Base-by-base conservation (phyloP, 352 stramenopile species). In the Halophytophthora polymorphica region DNA sequence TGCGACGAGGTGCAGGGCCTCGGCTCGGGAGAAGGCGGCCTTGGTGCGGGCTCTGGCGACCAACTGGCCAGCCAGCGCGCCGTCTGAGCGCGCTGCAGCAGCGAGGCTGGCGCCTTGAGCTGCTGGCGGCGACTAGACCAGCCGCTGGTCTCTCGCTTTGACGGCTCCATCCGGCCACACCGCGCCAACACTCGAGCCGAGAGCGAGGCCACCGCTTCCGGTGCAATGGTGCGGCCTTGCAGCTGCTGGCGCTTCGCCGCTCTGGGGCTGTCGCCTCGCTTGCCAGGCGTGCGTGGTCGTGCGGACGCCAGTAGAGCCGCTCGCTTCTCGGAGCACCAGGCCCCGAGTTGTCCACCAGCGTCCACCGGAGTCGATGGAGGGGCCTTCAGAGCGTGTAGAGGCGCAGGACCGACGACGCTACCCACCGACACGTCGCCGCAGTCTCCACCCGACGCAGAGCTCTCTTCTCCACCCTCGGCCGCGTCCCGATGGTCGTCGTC, bases 81-180 rank as follows among this genome's bases (percentile, higher is more conserved):
- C 2, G 37, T 61, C 13, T 61, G 58, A 39, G 46, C 64, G 18
- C 41, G 53, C 23, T 53, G 36, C 33, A 71, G 41, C 14, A 77
- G 29, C 21, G 47, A 46, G 10, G 21, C 19, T 15, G 60, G 29
- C 5, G 47, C 37, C 14, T 50, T 46, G 3, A 57, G 6, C 6
- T 55, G 50, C 15, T 51, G 21, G 7, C n/a, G 39, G 25, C 8
- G 31, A 53, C 6, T 19, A n/a, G 49, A n/a, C 40, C 28, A 23
- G 21, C 37, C 50, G 10, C 15, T 50, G 14, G 22, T 7, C 1
- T 28, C 22, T 17, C 41, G 44, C 19, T 41, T 17, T 37, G 21
- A 40, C n/a, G 38, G 6, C 2, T 2, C 6, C 11, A 15, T 7
- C 23, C 12, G 45, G 40, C 3, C 11, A 38, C 33, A 10, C 13